Evolutionary conservation across 2,329 filamentous ascomycete species (phyloP).

Genomic region (Monilinia polystroma): DNA sequence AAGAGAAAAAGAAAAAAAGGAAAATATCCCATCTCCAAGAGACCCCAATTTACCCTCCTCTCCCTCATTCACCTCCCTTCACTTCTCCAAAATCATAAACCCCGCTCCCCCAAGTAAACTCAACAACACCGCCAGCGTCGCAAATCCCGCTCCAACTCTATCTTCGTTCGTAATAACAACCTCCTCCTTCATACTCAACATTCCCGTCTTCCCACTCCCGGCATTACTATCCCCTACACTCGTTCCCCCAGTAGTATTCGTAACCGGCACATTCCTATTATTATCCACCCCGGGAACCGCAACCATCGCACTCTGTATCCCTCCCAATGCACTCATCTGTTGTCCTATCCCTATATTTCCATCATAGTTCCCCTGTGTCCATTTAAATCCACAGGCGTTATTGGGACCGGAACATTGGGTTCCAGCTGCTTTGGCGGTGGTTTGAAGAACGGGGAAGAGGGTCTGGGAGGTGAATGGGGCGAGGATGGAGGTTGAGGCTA

Average conservation of each 20-base stretch:
- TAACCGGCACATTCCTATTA: slow-evolving; percentile 42
- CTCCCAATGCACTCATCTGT: slow-evolving; percentile 68
- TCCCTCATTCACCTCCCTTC: too few species aligned
- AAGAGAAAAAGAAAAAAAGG: too few species aligned
- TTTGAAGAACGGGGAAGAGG: slow-evolving; percentile 53
- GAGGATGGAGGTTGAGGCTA: slow-evolving; percentile 61
- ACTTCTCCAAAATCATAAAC: slow-evolving; percentile 25
- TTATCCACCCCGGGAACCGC: slow-evolving; percentile 37
- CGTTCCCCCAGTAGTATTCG: slow-evolving; percentile 41
- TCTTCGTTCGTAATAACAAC: slow-evolving; percentile 41
- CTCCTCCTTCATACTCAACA: neutral
- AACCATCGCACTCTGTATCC: slow-evolving; percentile 48
- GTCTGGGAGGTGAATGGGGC: slow-evolving; percentile 56
- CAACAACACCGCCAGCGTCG: slow-evolving; percentile 42
- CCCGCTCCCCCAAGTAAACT: slow-evolving; percentile 31
- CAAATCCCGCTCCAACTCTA: slow-evolving; percentile 45
- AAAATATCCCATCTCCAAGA: neutral
- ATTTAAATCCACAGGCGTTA: slow-evolving; percentile 60
- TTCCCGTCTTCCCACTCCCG: slow-evolving; percentile 2
- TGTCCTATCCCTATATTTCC: slow-evolving; percentile 63
- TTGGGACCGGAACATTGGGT: slow-evolving; percentile 58
- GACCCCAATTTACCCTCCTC: too few species aligned
- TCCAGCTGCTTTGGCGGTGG: slow-evolving; percentile 55
- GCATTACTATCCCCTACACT: slow-evolving; percentile 36
- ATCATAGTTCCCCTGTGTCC: slow-evolving; percentile 55